A percentile compares a stretch with the other conserved stretches of the same genome.
Evolutionary conservation across 2,329 filamentous ascomycete species (phyloP).

Genomic region (Phaeoacremonium minimum): DNA sequence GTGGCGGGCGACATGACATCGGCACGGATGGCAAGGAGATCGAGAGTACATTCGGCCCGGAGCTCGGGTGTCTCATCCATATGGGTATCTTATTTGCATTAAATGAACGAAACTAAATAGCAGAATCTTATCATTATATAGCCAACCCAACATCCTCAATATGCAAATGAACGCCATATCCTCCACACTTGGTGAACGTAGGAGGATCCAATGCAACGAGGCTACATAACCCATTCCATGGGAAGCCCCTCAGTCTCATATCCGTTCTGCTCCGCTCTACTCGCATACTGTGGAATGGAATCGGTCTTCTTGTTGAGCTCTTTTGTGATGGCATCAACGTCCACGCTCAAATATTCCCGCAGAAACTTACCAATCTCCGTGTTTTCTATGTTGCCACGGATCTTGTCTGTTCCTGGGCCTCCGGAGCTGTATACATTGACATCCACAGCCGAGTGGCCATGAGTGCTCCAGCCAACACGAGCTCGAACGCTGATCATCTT

Average conservation of each 20-base stretch:
- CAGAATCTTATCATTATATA: too few species aligned
- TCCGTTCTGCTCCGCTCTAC: slow-evolving; percentile 3
- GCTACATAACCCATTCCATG: slow-evolving; percentile 6
- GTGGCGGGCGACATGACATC: too few species aligned
- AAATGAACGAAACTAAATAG: too few species aligned
- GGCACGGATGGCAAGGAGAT: too few species aligned
- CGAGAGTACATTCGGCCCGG: too few species aligned
- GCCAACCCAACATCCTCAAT: too few species aligned
- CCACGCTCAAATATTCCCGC: slow-evolving; percentile 70
- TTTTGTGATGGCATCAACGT: slow-evolving; percentile 73
- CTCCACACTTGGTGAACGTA: too few species aligned
- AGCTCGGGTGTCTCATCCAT: too few species aligned
- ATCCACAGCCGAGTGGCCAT: slow-evolving; percentile 89
- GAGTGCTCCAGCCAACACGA: slow-evolving; percentile 89
- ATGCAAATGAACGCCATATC: too few species aligned
- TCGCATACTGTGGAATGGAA: slow-evolving; percentile 9
- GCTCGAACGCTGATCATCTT: slow-evolving; percentile 84
- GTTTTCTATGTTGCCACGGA: slow-evolving; percentile 90
- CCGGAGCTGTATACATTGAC: slow-evolving; percentile 91
- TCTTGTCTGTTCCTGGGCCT: slow-evolving; percentile 56
- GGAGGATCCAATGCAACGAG: too few species aligned
- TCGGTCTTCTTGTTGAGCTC: slow-evolving; percentile 60
- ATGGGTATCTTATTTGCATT: too few species aligned
- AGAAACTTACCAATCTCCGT: slow-evolving; percentile 86
- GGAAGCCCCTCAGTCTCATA: slow-evolving; percentile 4